A percentile compares a stretch with the other conserved stretches of the same genome.
phyloP scores from a whole-genome alignment of 495 filamentous ascomycete genomes.

The Aspergillus indologenus region DNA sequence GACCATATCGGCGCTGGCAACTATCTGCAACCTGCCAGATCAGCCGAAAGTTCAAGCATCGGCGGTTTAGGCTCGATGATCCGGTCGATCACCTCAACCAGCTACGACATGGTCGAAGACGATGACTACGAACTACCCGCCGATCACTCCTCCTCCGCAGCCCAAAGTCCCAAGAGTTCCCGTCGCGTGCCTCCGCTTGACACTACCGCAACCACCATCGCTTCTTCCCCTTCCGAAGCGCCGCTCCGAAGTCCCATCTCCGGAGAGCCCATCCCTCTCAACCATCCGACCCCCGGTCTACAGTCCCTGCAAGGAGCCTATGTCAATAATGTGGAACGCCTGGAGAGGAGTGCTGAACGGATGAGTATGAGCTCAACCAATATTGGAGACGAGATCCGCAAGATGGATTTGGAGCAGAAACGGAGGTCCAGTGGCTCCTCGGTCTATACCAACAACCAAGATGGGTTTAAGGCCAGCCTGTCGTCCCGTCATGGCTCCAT shows the following conservation, averaged over 20 bases:
- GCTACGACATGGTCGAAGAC: constrained; percentile 46
- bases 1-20: constrained; percentile 26
- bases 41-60: constrained; percentile 24
- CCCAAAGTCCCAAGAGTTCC: constrained; percentile 26
- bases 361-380: constrained; percentile 73
- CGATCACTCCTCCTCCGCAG: constrained; percentile 25
- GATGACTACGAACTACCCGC: constrained; percentile 41
- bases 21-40: constrained; percentile 26
- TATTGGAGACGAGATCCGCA: constrained; percentile 77
- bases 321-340: constrained; percentile 71
- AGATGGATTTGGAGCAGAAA: constrained; percentile 75
- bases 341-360: constrained; percentile 79
- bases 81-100: constrained; percentile 41
- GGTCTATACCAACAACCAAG: constrained; percentile 33
- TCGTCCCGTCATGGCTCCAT: constrained; percentile 65
- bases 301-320: constrained; percentile 72
- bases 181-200: constrained; percentile 34
- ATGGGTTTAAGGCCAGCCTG: constrained; percentile 21
- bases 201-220: constrained; percentile 30
- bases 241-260: constrained; percentile 60
- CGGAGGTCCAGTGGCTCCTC: constrained; percentile 53
- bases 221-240: constrained; percentile 37
- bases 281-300: constrained; percentile 74
- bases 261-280: constrained; percentile 57
- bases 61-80: constrained; percentile 37